Conservation (phyloP, 805 yeast genomes). For the Saccharomycopsis olivae region DNA sequence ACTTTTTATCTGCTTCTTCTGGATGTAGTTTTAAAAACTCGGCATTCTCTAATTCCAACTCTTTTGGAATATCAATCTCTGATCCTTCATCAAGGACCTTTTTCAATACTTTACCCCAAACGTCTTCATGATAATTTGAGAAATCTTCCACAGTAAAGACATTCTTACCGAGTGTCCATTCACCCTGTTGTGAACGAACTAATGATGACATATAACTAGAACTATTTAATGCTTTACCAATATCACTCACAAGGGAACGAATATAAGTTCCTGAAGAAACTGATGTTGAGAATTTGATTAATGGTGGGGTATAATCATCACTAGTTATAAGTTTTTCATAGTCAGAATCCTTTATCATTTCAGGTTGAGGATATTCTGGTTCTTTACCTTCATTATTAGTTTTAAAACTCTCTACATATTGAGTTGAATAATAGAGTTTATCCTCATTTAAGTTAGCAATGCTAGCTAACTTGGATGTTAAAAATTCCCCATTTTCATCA, state of each 20-base stretch:
- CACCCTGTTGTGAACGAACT: constrained; percentile 64
- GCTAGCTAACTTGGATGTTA: constrained; percentile 26
- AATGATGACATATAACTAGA: constrained; percentile 84
- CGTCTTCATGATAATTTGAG: constrained; percentile 42
- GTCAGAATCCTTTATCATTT: constrained; percentile 22
- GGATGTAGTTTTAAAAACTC: constrained; percentile 16
- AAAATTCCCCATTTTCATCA: constrained; percentile 34
- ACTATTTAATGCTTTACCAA: constrained; percentile 71
- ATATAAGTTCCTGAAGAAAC: constrained; percentile 96
- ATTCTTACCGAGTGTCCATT: constrained; percentile 65
- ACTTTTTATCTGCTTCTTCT: constrained; percentile 2
- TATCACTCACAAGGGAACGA: constrained; percentile 79
- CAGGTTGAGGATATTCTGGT: constrained; percentile 1
- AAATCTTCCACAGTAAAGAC: constrained; percentile 63
- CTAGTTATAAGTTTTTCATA: constrained; percentile 20
- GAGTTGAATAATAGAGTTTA: constrained; percentile 46
- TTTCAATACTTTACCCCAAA: constrained; percentile 62
- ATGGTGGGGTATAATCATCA: constrained; percentile 44
- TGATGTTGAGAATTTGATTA: constrained; percentile 59
- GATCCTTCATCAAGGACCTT: constrained; percentile 37
- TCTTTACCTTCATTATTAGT: constrained; percentile 27
- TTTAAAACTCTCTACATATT: constrained; percentile 38
- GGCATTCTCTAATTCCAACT: constrained; percentile 25
- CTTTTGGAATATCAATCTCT: constrained; percentile 27
- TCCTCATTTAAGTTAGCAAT: constrained; percentile 55